Evolutionary conservation across 176 grass and related monocot species (phyloP).

Genomic region (Hordeum marinum): DNA sequence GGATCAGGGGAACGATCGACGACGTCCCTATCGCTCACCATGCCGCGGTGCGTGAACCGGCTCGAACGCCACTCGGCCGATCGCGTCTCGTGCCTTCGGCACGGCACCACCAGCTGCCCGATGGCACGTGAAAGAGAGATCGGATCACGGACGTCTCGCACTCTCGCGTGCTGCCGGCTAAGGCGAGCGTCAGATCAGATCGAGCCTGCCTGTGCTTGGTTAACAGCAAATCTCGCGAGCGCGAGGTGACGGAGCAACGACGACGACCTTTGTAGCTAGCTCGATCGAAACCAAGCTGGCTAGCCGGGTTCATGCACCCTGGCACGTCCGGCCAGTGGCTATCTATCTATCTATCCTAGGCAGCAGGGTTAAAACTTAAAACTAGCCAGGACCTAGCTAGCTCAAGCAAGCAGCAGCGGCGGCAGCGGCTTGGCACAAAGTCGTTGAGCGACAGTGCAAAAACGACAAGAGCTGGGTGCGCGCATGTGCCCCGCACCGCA

Average conservation of each 20-base stretch:
- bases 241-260: not conserved
- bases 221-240: not conserved
- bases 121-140: not conserved
- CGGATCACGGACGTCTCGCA: constrained; percentile 13
- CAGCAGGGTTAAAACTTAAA: not conserved
- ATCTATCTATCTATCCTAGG: too few relatives aligned
- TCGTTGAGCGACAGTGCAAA: not conserved
- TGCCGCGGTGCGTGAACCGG: not conserved
- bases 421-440: not conserved
- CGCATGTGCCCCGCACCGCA: constrained; percentile 37
- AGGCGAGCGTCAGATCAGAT: not conserved
- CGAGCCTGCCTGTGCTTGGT: not conserved
- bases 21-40: not conserved
- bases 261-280: not conserved
- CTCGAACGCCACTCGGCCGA: not conserved
- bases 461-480: constrained; percentile 13
- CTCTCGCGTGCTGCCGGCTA: not conserved
- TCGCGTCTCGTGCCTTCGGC: not conserved
- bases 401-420: not conserved
- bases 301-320: not conserved
- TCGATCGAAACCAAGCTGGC: not conserved
- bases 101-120: not conserved
- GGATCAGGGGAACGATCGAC: not conserved
- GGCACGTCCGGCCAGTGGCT: not conserved
- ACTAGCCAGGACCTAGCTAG: not conserved